Base-by-base conservation (phyloP, 148 eudicot species). In the Silene latifolia region DNA sequence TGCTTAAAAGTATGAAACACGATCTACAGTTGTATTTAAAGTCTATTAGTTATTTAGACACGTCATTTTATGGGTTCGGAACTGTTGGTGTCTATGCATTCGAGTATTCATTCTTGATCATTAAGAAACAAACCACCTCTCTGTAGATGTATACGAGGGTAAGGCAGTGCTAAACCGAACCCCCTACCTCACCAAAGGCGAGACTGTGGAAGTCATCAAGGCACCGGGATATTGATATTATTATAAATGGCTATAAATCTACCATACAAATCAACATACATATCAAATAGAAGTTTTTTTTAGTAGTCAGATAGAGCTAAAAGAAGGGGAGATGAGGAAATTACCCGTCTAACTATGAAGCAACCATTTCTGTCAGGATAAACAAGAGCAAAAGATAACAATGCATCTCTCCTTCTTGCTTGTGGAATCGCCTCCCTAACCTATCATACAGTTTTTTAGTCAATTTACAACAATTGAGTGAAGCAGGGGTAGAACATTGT, bases 381-480 rank as follows among this genome's bases (percentile, higher is more conserved):
- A 57, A 90, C 96, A 58, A 93, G 84, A 75, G 98, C 91, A 83
- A 90, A 90, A 59, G 96, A 90, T 32, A 93, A 81, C 73, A 74
- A 61, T 62, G 96, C 90, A 76, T 85, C 87, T 76, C 86, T 77
- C 77, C 87, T 85, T 75, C 86, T 89, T 44, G 93, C 98, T 81
- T 86, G 91, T 67, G 90, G 96, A 66, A 86, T 88, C 58, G 90
- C 96, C 88, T 93, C 90, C 85, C 84, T 88, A 54, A 90, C 96
- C 96, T 93, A 78, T 1, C 19, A 67, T 0, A 48, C 0, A 72
- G 19, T 3, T 44, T 27, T 27, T 35, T 25, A 56, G 18, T 66
- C 27, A 44, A 48, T 14, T 67, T 39, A 24, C 0, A 35, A 29
- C 74, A 32, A 56, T 59, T 24, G 57, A 11, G 46, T 10, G 0